phyloP scores from a whole-genome alignment of 768 basidiomycete genomes.

The Kwoniella bestiolae region DNA sequence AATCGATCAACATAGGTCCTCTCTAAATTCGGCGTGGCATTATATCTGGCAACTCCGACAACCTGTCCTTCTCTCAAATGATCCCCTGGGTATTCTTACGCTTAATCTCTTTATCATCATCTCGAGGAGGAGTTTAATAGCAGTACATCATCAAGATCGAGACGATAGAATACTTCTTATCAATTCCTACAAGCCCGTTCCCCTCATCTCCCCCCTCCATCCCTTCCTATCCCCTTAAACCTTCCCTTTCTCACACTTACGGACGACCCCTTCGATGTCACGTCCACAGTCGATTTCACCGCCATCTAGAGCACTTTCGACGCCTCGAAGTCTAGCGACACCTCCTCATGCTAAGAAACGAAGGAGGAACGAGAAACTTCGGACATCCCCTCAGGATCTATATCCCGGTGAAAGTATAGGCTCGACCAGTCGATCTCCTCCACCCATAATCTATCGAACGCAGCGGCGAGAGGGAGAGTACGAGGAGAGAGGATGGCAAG shows the following conservation, averaged over 20 bases:
- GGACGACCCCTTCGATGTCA: constrained; percentile 12
- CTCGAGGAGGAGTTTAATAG: not conserved
- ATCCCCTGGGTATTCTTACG: not conserved
- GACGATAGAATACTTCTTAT: no score
- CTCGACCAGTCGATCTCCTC: not conserved
- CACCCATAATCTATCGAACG: constrained; percentile 11
- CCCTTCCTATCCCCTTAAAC: no score
- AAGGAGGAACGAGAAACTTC: not conserved
- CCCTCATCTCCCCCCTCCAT: not conserved
- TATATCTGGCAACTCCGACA: not conserved
- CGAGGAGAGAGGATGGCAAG: not conserved
- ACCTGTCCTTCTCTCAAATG: not conserved
- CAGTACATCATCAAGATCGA: not conserved
- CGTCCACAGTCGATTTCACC: constrained; percentile 18
- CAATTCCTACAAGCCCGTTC: not conserved
- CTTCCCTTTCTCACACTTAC: no score
- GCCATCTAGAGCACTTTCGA: not conserved
- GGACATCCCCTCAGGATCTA: not conserved
- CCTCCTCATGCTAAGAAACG: constrained; percentile 1
- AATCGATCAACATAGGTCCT: no score
- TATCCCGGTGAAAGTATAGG: constrained; percentile 8
- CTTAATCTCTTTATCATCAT: not conserved
- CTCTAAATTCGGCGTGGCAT: no score
- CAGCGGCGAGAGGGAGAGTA: not conserved
- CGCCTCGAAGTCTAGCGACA: not conserved